Conservation (phyloP, 2,329 filamentous ascomycete genomes). For the Fusarium agapanthi region DNA sequence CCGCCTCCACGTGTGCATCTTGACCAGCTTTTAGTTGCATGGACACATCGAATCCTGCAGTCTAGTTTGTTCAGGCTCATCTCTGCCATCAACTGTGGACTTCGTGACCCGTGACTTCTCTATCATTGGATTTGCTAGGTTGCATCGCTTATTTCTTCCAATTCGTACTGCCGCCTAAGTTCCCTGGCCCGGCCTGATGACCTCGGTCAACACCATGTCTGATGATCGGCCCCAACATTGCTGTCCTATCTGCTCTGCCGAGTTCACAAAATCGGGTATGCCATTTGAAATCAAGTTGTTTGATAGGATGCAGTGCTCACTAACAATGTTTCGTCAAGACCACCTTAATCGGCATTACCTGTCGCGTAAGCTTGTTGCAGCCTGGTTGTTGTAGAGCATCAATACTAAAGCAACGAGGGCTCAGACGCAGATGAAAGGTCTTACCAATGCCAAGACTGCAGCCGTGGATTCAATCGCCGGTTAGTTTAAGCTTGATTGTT, state of each 20-base stretch:
- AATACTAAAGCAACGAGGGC: no score
- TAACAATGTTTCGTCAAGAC: background rate
- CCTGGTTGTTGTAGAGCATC: background rate
- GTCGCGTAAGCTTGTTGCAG: background rate
- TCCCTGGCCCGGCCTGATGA: background rate
- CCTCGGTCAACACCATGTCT: background rate
- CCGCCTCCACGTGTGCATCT: background rate
- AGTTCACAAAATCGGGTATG: background rate
- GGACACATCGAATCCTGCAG: background rate
- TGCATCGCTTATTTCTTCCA: background rate
- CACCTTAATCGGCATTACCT: background rate
- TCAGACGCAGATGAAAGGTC: background rate
- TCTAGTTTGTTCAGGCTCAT: background rate
- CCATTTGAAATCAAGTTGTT: no score
- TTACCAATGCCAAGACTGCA: background rate
- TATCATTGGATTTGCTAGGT: no score
- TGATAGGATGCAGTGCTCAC: background rate
- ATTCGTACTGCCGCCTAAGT: background rate
- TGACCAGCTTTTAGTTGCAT: background rate
- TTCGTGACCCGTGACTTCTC: background rate
- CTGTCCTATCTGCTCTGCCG: background rate
- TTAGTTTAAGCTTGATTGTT: background rate
- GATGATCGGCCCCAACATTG: background rate
- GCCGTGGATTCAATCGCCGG: conserved; percentile 11
- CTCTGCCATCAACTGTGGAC: no score